Evolutionary conservation across 1,284 basidiomycete genomes (phyloP).

Genomic region (Boletus putidus): DNA sequence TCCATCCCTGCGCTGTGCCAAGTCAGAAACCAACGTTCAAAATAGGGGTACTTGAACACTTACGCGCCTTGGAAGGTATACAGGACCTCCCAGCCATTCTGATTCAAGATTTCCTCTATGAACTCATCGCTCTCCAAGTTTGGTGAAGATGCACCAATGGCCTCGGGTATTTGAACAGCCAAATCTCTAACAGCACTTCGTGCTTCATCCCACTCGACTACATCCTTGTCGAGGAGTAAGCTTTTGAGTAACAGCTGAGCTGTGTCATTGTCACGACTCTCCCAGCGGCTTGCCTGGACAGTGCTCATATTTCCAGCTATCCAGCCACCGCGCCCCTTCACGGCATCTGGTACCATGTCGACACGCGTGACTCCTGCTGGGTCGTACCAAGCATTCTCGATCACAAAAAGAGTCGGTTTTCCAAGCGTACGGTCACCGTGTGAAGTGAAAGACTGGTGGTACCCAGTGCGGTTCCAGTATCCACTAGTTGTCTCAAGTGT

Average conservation of each 20-base stretch:
- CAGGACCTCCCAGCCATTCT: slow-evolving; percentile 37
- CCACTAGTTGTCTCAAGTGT: slow-evolving; percentile 39
- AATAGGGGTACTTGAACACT: slow-evolving; percentile 17
- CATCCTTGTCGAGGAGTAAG: slow-evolving; percentile 28
- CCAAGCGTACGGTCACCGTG: slow-evolving; percentile 1
- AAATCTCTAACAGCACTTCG: slow-evolving; percentile 23
- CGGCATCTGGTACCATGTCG: slow-evolving; percentile 30
- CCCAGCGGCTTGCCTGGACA: slow-evolving; percentile 27
- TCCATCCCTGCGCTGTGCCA: slow-evolving; percentile 41
- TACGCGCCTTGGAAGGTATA: slow-evolving; percentile 41
- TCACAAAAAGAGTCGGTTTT: slow-evolving; percentile 33
- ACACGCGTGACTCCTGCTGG: slow-evolving; percentile 37
- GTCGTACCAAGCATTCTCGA: slow-evolving; percentile 43
- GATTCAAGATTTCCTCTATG: slow-evolving; percentile 35
- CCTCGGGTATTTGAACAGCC: slow-evolving; percentile 19
- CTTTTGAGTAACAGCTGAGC: slow-evolving; percentile 18
- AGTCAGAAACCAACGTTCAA: not conserved
- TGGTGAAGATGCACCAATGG: not conserved
- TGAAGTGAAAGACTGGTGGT: slow-evolving; percentile 19
- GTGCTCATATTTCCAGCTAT: slow-evolving; percentile 16
- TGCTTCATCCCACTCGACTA: slow-evolving; percentile 37
- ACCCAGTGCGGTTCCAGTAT: slow-evolving; percentile 38
- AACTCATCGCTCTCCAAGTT: slow-evolving; percentile 28
- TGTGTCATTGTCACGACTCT: slow-evolving; percentile 3
- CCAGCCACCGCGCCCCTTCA: slow-evolving; percentile 27